phyloP scores from a whole-genome alignment of 148 eudicot species.

The Mesembryanthemum crystallinum region DNA sequence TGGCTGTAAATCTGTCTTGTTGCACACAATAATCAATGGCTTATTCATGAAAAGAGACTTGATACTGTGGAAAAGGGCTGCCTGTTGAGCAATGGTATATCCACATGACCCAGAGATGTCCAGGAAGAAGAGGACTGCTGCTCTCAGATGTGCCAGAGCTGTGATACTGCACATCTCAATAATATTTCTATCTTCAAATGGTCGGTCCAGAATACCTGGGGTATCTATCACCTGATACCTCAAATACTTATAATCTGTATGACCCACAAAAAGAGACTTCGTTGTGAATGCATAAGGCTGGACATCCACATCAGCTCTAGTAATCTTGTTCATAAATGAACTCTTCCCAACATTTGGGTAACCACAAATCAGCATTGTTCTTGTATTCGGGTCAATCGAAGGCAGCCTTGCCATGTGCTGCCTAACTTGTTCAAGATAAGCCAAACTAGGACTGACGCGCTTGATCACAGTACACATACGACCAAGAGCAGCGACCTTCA shows the following conservation, averaged over 20 bases:
- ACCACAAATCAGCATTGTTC: constrained; percentile 86
- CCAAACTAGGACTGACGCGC: constrained; percentile 83
- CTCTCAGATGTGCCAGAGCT: constrained; percentile 90
- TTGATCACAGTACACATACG: constrained; percentile 92
- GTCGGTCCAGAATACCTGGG: constrained; percentile 88
- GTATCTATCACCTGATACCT: constrained; percentile 94
- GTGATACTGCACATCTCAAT: constrained; percentile 98
- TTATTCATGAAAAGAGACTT: constrained; percentile 93
- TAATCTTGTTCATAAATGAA: constrained; percentile 88
- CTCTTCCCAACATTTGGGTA: constrained; percentile 98
- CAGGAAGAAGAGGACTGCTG: constrained; percentile 84
- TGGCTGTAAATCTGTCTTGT: constrained; percentile 87
- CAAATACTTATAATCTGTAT: constrained; percentile 84
- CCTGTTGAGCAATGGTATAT: constrained; percentile 83
- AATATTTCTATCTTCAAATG: constrained; percentile 92
- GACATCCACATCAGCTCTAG: constrained; percentile 94
- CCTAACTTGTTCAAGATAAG: constrained; percentile 89
- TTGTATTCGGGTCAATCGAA: constrained; percentile 89
- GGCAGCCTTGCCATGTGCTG: constrained; percentile 96
- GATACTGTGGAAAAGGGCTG: constrained; percentile 83
- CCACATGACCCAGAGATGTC: constrained; percentile 91
- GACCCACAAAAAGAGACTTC: constrained; percentile 91
- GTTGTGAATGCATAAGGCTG: constrained; percentile 98
- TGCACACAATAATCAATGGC: constrained; percentile 78
- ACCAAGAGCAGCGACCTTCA: constrained; percentile 96